Evolutionary conservation across 1,284 basidiomycete species (phyloP), one percentile per base, ranked within the genome.

Genomic region (Amylostereum chailletii): DNA sequence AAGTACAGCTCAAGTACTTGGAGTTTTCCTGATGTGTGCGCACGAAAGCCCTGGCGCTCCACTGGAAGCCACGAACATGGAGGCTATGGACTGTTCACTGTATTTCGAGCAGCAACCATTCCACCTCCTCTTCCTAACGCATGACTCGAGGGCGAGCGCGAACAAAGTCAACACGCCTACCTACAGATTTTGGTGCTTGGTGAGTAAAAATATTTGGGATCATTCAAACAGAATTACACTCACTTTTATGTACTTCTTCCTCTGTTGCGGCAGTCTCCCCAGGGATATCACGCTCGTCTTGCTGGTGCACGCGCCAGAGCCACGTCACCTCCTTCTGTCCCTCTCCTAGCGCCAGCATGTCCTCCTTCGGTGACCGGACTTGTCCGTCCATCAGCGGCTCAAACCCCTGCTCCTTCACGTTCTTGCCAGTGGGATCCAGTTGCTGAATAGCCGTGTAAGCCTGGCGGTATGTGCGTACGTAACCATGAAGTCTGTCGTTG

Each of bases 221-320:
- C n/a, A n/a, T n/a, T n/a, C n/a, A n/a, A n/a, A n/a, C n/a, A n/a
- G n/a, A n/a, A n/a, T n/a, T n/a, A n/a, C n/a, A 46, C 45, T 32
- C 34, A 46, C 45, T 33, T 34, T 46, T 34, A 36, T 46, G 45
- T 8, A 46, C 45, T 19, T 46, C 45, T 8, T 46, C 45, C 45
- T 46, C 33, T 8, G 11, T 34, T 3, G 33, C 11, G 10, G 34
- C n/a, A 2, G n/a, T 5, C 5, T 34, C 7, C 6, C 45, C 32
- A 5, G 45, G 45, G 32, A 36, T 27, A 27, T 46, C 45, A n/a
- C 31, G 30, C n/a, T 11, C 31, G 11, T 46, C 45, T 5, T 34
- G n/a, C 32, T 5, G 31, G 11, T 26, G 11, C 2, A 19, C 29
- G 2, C n/a, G 11, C 45, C 45, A 46, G 3, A 46, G 8, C 45